Evolutionary conservation across 768 basidiomycete genomes (phyloP), one percentile per base, ranked within the genome.

Genomic region (Boletellus emodensis): DNA sequence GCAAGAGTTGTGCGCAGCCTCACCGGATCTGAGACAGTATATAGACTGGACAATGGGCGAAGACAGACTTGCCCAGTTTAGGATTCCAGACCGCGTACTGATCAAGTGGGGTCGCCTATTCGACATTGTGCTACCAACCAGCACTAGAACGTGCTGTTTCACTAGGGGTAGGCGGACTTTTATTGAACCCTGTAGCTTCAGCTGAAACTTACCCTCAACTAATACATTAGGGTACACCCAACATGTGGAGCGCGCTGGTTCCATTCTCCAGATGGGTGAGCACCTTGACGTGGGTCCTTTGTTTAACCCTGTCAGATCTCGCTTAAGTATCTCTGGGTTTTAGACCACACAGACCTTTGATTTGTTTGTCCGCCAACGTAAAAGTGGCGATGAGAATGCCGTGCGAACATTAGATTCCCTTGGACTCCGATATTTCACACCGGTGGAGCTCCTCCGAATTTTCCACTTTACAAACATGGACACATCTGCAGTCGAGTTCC

Each of bases 71-170:
- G 53, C 63, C 32, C 62, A 61, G 17, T 68, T 67, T 54, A 64
- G 59, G 18, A 72, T 91, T 11, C 78, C 85, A 3, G 80, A 84
- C 46, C 81, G 77, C 47, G 75, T 87, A 17, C 67, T 92, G 4
- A 57, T 65, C 55, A 89, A 84, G 68, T 90, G 89, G 85, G 88
- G 87, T 3, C 74, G 83, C 24, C 67, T 90, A 22, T 91, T 91
- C 59, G 90, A 91, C 55, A 89, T 92, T 40, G 85, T 89, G 11
- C 62, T 77, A 10, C 85, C 87, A 0, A 82, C 80, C 10, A 70
- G 79, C 26, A 66, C 63, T 34, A 72, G 85, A 40, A 82, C 81
- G 1, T 91, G 90, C 56, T 92, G 90, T 64, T 91, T 92, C 62
- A 91, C 89, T 15, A 71, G 89, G 69, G 87, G 88, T 87, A 56